These are phyloP conservation scores for Isatis lusitanica DNA, from an alignment of 441 rosid genomes.

Conservation along the genomic window DNA sequence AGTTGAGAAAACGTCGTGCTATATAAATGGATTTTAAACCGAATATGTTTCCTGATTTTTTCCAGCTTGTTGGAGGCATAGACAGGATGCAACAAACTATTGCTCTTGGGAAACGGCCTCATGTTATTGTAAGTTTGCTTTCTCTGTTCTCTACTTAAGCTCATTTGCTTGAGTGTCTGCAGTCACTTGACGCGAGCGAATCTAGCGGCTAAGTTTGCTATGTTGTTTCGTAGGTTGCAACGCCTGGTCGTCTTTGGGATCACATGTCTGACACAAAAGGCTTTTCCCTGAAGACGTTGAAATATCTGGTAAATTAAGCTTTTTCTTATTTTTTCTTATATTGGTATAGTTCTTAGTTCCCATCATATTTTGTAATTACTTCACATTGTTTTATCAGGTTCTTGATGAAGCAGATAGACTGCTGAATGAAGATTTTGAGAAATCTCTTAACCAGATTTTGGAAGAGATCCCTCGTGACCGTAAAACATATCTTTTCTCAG, in stretches of 20 bases:
- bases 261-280: constrained; percentile 89
- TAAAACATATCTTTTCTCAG: constrained; percentile 86
- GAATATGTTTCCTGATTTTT: background rate
- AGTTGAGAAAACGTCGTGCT: background rate
- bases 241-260: constrained; percentile 93
- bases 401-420: constrained; percentile 96
- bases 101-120: constrained; percentile 80
- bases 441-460: constrained; percentile 79
- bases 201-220: background rate
- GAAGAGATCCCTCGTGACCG: constrained; percentile 70
- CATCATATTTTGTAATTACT: background rate
- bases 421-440: constrained; percentile 95
- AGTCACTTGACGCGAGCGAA: background rate
- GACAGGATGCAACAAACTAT: constrained; percentile 84
- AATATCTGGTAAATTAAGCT: constrained; percentile 65
- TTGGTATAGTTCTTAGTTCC: background rate
- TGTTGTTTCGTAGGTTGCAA: constrained; percentile 63
- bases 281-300: constrained; percentile 70
- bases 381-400: constrained; percentile 51
- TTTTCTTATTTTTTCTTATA: background rate
- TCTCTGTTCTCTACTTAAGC: background rate
- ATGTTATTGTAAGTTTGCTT: constrained; percentile 66
- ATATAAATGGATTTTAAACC: background rate
- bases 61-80: constrained; percentile 94
- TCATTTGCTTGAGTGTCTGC: background rate